Percentiles rank a stretch among this genome's conserved stretches.
phyloP scores from a whole-genome alignment of 129 eudicot species.

The Lactuca sativa region DNA sequence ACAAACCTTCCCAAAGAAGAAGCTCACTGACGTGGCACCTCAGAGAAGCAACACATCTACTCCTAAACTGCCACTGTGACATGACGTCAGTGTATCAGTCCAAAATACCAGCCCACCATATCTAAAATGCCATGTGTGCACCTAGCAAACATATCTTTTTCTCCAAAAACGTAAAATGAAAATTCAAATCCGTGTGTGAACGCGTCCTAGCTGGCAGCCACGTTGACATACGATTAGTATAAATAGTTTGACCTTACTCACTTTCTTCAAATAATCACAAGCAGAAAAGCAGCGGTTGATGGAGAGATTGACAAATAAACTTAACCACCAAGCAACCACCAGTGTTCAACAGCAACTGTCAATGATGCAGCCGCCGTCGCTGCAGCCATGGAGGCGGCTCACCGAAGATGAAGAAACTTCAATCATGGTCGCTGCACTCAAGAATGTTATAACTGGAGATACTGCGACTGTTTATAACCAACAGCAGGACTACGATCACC shows the following conservation, averaged over 20 bases:
- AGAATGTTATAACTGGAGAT: conserved; percentile 43
- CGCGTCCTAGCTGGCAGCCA: conserved; percentile 46
- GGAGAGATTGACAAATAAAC: conserved; percentile 33
- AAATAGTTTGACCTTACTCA: conserved; percentile 27
- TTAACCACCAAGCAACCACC: conserved; percentile 18
- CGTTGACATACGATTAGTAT: conserved; percentile 18
- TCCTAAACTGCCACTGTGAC: background rate
- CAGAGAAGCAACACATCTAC: background rate
- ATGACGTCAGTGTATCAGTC: conserved; percentile 9
- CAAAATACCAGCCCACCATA: background rate
- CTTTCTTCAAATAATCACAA: background rate
- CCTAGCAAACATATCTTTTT: background rate
- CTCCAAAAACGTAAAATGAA: background rate
- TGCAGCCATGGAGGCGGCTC: conserved; percentile 25
- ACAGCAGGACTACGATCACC: background rate
- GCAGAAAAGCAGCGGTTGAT: conserved; percentile 10
- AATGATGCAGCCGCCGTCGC: background rate
- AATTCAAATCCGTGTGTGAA: conserved; percentile 39
- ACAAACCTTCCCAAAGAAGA: background rate
- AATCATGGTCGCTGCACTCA: conserved; percentile 55
- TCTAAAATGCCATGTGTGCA: conserved; percentile 22
- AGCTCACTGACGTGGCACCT: background rate
- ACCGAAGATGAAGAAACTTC: conserved; percentile 48
- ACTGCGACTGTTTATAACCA: background rate
- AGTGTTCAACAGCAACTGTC: conserved; percentile 16